These are phyloP conservation scores for Globisporangium viniferum DNA, from an alignment of 352 stramenopile genomes.

Conservation along the genomic window DNA sequence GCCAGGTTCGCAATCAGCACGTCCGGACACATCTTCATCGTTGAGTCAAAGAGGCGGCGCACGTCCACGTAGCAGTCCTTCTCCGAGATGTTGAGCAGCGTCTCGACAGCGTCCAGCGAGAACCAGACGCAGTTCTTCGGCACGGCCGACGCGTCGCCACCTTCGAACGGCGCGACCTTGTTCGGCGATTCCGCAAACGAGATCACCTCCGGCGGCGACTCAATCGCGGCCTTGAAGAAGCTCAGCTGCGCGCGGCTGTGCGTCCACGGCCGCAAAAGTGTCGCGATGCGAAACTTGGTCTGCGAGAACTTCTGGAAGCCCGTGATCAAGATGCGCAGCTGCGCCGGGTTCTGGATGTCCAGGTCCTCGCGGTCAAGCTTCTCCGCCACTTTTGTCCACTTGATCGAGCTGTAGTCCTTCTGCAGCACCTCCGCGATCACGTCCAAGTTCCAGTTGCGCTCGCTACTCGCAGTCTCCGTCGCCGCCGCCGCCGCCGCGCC, in stretches of 20 bases:
- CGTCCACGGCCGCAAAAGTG: slow-evolving; percentile 77
- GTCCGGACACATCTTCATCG: slow-evolving; percentile 83
- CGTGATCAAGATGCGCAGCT: slow-evolving; percentile 73
- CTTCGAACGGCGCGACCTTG: slow-evolving; percentile 84
- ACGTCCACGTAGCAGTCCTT: slow-evolving; percentile 85
- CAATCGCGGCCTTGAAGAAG: slow-evolving; percentile 75
- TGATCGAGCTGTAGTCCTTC: slow-evolving; percentile 82
- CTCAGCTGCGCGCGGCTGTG: slow-evolving; percentile 73
- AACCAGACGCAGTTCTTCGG: slow-evolving; percentile 88
- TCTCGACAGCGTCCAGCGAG: slow-evolving; percentile 80
- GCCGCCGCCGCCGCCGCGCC: slow-evolving; percentile 28
- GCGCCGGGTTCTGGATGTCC: slow-evolving; percentile 51
- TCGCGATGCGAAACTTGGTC: slow-evolving; percentile 72
- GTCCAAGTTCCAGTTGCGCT: slow-evolving; percentile 66
- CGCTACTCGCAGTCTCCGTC: slow-evolving; percentile 16
- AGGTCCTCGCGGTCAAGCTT: slow-evolving; percentile 82
- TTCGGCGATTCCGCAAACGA: slow-evolving; percentile 77
- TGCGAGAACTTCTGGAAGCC: slow-evolving; percentile 81
- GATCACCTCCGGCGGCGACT: slow-evolving; percentile 74
- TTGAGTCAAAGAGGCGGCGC: slow-evolving; percentile 68
- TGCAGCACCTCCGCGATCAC: slow-evolving; percentile 84
- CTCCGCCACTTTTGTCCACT: slow-evolving; percentile 83
- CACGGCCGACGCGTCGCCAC: slow-evolving; percentile 77
- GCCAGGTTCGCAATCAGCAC: slow-evolving; percentile 86
- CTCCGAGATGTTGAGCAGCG: slow-evolving; percentile 72